Evolutionary conservation across 306 rosid species (phyloP).

Genomic region (Quercus rubra): DNA sequence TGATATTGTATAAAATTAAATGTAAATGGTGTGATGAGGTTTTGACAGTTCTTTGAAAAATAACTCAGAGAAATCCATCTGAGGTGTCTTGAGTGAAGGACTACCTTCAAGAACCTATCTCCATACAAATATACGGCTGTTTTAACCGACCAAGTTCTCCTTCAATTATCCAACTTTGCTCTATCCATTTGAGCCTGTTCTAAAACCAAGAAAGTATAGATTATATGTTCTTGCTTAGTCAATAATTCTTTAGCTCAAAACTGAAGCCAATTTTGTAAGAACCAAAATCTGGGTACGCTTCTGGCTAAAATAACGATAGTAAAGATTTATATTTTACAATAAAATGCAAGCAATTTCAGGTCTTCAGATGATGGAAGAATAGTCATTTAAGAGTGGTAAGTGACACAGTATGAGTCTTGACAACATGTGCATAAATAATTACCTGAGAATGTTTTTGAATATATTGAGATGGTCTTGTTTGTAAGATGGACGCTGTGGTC

Average conservation of each 20-base stretch:
- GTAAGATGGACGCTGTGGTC: conserved; percentile 1
- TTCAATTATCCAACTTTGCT: conserved; percentile 31
- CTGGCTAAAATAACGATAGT: neutral
- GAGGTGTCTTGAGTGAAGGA: conserved; percentile 39
- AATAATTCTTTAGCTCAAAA: neutral
- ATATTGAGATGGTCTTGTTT: neutral
- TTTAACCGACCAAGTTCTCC: conserved; percentile 54
- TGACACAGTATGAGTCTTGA: neutral
- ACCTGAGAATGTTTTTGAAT: conserved; percentile 25
- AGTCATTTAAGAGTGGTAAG: neutral
- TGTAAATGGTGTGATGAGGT: conserved; percentile 3
- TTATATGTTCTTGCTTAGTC: neutral
- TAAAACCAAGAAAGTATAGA: neutral
- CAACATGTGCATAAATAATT: conserved; percentile 1
- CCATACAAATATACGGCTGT: conserved; percentile 45
- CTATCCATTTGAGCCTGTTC: conserved; percentile 54
- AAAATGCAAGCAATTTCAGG: neutral
- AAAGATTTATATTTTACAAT: neutral
- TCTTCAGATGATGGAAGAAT: neutral
- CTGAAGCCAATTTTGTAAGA: neutral
- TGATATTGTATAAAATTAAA: neutral
- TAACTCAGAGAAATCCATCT: conserved; percentile 47
- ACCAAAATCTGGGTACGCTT: neutral
- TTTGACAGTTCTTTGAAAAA: conserved; percentile 2
- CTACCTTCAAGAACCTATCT: conserved; percentile 35